Evolutionary conservation across 345 rosid species (phyloP), one percentile per base, ranked within the genome.

Genomic region (Dipteronia sinensis): DNA sequence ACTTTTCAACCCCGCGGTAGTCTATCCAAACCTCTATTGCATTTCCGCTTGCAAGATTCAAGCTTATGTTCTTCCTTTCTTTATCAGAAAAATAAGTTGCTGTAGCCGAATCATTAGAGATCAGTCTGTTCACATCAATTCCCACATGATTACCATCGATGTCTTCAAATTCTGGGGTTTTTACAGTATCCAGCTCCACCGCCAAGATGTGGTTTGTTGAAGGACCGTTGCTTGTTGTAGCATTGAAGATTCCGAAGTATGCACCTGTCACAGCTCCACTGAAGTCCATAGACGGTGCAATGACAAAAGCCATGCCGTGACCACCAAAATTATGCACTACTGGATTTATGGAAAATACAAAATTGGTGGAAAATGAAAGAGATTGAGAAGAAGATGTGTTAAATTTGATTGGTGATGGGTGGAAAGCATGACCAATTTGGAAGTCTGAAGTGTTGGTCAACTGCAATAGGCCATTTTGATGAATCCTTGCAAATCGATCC

Each of bases 101-200:
- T 1, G 88, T 10, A 29, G 76, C 65, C 11, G 90, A 75, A 17
- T 22, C 38, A 2, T 55, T 16, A 19, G 96, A 93, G 16, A 0
- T 7, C 61, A 90, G 69, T 29, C 79, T 76, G 31, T 86, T 90
- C 61, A 92, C 53, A 73, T 92, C 91, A 4, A 90, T 82, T 10
- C 91, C 92, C 7, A 89, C 91, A 34, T 89, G 97, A 17, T 91
- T 89, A 38, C 73, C 84, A 27, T 88, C 51, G 12, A 75, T 83
- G 71, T 90, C 94, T 0, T 71, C 46, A 27, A 87, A 83, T 62
- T 93, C 94, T 6, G 44, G 78, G 72, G 75, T 84, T 0, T 19
- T 47, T 12, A 89, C 77, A 0, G 92, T 87, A 67, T 91, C 90
- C 16, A 91, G 80, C 79, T 89, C 92, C 8, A 88, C 82, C 0